Percentiles rank a stretch among this genome's conserved stretches.
Conservation (phyloP, 208 protist genomes). For the Endotrypanum monterogeii region DNA sequence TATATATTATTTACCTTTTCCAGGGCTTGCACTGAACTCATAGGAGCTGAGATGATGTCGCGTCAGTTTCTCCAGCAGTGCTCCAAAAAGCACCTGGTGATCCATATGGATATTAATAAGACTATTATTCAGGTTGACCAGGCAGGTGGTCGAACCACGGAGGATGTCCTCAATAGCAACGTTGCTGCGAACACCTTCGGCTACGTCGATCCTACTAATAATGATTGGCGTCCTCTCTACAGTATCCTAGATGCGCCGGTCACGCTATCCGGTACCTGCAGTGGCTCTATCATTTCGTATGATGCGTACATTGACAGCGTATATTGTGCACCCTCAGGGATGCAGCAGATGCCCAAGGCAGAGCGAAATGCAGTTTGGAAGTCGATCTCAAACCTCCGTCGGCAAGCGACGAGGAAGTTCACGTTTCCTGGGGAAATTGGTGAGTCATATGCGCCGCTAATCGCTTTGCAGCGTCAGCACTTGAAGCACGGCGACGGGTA, state of each 20-base stretch:
- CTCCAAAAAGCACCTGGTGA: slow-evolving; percentile 64
- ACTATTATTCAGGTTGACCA: slow-evolving; percentile 89
- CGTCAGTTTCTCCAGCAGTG: slow-evolving; percentile 55
- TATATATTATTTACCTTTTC: not conserved
- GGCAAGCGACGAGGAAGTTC: slow-evolving; percentile 58
- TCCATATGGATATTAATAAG: slow-evolving; percentile 93
- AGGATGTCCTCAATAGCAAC: slow-evolving; percentile 90
- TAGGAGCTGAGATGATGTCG: slow-evolving; percentile 39
- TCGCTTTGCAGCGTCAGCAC: slow-evolving; percentile 68
- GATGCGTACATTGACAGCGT: slow-evolving; percentile 69
- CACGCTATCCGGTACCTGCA: not conserved
- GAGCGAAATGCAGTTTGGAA: slow-evolving; percentile 70
- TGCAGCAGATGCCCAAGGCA: slow-evolving; percentile 58
- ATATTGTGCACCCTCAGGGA: slow-evolving; percentile 60
- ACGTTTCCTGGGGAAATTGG: slow-evolving; percentile 64
- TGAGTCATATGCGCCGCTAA: slow-evolving; percentile 53
- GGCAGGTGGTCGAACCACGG: slow-evolving; percentile 70
- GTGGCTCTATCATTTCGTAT: slow-evolving; percentile 49
- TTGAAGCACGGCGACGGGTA: slow-evolving; percentile 37
- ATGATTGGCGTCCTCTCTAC: slow-evolving; percentile 46
- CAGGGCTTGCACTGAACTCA: not conserved
- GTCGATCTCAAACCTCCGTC: slow-evolving; percentile 47
- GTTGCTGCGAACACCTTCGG: slow-evolving; percentile 80
- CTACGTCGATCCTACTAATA: slow-evolving; percentile 28
- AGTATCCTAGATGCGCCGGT: slow-evolving; percentile 41